A percentile compares a stretch with the other conserved stretches of the same genome.
These are phyloP conservation scores for Salix dunnii DNA, from an alignment of 345 rosid genomes.

Conservation along the genomic window DNA sequence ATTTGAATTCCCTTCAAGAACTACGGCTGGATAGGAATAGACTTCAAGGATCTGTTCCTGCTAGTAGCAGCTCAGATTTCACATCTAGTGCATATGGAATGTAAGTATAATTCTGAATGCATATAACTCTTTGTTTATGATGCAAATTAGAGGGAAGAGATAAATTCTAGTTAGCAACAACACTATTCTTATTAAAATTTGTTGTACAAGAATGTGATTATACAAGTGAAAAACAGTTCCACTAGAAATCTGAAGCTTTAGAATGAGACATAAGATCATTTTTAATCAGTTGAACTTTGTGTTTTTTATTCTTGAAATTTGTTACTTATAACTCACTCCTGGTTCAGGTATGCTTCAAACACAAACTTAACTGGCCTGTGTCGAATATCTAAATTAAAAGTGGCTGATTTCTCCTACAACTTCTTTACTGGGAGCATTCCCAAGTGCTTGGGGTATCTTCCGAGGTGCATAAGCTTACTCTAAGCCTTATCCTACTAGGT, in stretches of 20 bases:
- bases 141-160: not conserved
- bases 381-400: conserved; percentile 61
- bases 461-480: conserved; percentile 45
- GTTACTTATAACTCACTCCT: not conserved
- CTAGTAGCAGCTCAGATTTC: conserved; percentile 32
- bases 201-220: not conserved
- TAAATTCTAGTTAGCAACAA: not conserved
- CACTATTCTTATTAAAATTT: not conserved
- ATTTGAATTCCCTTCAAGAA: conserved; percentile 67
- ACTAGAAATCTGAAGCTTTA: not conserved
- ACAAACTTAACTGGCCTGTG: conserved; percentile 65
- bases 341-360: conserved; percentile 58
- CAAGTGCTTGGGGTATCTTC: conserved; percentile 70
- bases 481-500: not conserved
- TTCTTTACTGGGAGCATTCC: conserved; percentile 83
- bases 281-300: not conserved
- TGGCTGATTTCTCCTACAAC: conserved; percentile 82
- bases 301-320: not conserved
- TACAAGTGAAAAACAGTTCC: not conserved
- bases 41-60: conserved; percentile 81
- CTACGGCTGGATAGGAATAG: conserved; percentile 83
- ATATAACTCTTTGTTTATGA: not conserved
- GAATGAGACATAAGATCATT: not conserved
- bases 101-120: conserved; percentile 37
- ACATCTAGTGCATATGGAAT: conserved; percentile 37